These are phyloP conservation scores for Brassica hybrid DNA, from an alignment of 441 rosid genomes.

Conservation along the genomic window DNA sequence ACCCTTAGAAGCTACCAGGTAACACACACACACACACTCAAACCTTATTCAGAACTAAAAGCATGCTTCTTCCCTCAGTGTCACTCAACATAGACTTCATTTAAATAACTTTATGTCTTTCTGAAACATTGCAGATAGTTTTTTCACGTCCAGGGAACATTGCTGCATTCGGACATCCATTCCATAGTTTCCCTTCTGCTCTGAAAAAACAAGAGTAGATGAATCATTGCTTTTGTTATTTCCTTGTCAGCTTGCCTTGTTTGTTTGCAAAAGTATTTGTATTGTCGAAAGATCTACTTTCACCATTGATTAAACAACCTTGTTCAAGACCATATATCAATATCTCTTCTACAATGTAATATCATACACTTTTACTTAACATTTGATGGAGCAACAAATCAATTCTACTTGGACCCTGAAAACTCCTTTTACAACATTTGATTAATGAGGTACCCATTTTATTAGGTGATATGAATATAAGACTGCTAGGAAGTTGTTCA, in stretches of 20 bases:
- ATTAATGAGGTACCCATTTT: too few species aligned
- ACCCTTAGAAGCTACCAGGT: conserved; percentile 83
- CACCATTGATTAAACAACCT: too few species aligned
- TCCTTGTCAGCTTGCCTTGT: neutral
- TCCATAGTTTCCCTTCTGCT: conserved; percentile 44
- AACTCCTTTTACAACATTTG: too few species aligned
- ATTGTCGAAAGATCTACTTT: too few species aligned
- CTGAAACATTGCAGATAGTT: conserved; percentile 49
- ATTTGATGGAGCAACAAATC: too few species aligned
- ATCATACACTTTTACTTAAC: too few species aligned
- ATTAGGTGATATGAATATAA: too few species aligned
- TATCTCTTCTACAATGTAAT: too few species aligned
- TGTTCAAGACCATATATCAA: too few species aligned
- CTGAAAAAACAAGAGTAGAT: neutral
- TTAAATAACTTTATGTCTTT: neutral
- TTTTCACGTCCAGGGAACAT: conserved; percentile 70
- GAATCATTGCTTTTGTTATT: neutral
- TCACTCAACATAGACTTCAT: neutral
- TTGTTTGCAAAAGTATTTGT: too few species aligned
- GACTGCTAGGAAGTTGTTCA: too few species aligned
- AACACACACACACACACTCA: conserved; percentile 16
- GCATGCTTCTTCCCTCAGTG: neutral
- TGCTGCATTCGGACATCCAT: conserved; percentile 54
- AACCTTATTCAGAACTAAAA: neutral
- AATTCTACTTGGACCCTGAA: too few species aligned